Conservation (phyloP, 2,329 filamentous ascomycete species). For the Madurella mycetomatis region DNA sequence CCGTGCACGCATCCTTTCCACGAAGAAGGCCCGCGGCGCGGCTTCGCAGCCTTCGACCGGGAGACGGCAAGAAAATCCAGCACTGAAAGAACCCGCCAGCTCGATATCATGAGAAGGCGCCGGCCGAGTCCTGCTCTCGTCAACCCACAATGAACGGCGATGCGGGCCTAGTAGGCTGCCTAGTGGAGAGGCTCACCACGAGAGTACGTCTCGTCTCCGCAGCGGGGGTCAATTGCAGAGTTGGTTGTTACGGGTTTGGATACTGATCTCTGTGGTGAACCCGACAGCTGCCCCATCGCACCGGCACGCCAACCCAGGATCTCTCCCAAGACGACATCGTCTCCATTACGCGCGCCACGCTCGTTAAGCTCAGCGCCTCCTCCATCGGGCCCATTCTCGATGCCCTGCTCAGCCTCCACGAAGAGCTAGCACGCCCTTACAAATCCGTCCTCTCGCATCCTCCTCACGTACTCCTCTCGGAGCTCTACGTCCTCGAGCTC, state of each 20-base stretch:
- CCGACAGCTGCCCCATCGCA: slow-evolving; percentile 57
- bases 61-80: not conserved
- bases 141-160: slow-evolving; percentile 52
- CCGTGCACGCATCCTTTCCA: not conserved
- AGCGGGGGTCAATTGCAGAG: no score
- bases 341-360: slow-evolving; percentile 55
- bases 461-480: slow-evolving; percentile 57
- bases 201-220: slow-evolving; percentile 42
- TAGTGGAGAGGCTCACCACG: slow-evolving; percentile 59
- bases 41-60: slow-evolving; percentile 5
- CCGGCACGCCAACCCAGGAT: slow-evolving; percentile 53
- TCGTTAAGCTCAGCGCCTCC: slow-evolving; percentile 55
- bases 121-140: slow-evolving; percentile 25
- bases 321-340: slow-evolving; percentile 59
- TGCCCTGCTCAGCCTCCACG: slow-evolving; percentile 52
- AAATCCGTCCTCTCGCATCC: slow-evolving; percentile 50
- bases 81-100: slow-evolving; percentile 2
- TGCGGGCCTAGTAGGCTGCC: slow-evolving; percentile 55
- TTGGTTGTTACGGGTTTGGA: not conserved
- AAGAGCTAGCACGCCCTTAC: slow-evolving; percentile 55
- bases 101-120: slow-evolving; percentile 29
- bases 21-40: slow-evolving; percentile 4
- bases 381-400: slow-evolving; percentile 53
- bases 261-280: slow-evolving; percentile 16
- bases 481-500: slow-evolving; percentile 60